phyloP scores from a whole-genome alignment of 805 yeast genomes.

The Saturnispora besseyi region DNA sequence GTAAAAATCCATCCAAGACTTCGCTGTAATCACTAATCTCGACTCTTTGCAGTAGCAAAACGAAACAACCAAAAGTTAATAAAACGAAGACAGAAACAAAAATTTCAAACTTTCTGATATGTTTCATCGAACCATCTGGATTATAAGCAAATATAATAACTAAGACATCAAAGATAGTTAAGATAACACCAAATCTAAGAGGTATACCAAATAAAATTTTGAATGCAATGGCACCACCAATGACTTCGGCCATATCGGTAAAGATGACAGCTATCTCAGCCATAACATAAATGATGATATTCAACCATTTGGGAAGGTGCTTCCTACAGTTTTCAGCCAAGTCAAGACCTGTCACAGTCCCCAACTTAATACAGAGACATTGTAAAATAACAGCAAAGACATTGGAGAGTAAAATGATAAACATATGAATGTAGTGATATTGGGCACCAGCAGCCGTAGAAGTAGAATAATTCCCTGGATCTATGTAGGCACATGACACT shows the following conservation, averaged over 20 bases:
- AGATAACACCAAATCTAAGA: constrained; percentile 59
- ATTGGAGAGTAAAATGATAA: constrained; percentile 68
- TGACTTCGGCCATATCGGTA: constrained; percentile 90
- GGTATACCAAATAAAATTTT: constrained; percentile 72
- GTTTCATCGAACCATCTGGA: constrained; percentile 66
- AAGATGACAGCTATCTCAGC: constrained; percentile 87
- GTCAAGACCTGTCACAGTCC: constrained; percentile 84
- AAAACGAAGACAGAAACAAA: constrained; percentile 64
- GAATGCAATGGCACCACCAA: constrained; percentile 83
- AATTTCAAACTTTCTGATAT: constrained; percentile 68
- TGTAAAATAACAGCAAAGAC: constrained; percentile 78
- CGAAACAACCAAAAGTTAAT: constrained; percentile 69
- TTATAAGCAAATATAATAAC: constrained; percentile 70
- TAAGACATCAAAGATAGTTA: constrained; percentile 77
- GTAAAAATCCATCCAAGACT: constrained; percentile 61
- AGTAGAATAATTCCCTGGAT: constrained; percentile 89
- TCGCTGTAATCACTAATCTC: constrained; percentile 42
- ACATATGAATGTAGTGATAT: constrained; percentile 63
- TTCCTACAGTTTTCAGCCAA: constrained; percentile 75
- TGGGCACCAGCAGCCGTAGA: constrained; percentile 85
- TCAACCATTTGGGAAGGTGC: constrained; percentile 60
- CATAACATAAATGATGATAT: constrained; percentile 51
- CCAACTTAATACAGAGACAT: constrained; percentile 73
- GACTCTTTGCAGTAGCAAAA: constrained; percentile 55
- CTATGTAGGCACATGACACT: constrained; percentile 87